phyloP scores from a whole-genome alignment of 805 yeast genomes.

The Candida ipomoeae region DNA sequence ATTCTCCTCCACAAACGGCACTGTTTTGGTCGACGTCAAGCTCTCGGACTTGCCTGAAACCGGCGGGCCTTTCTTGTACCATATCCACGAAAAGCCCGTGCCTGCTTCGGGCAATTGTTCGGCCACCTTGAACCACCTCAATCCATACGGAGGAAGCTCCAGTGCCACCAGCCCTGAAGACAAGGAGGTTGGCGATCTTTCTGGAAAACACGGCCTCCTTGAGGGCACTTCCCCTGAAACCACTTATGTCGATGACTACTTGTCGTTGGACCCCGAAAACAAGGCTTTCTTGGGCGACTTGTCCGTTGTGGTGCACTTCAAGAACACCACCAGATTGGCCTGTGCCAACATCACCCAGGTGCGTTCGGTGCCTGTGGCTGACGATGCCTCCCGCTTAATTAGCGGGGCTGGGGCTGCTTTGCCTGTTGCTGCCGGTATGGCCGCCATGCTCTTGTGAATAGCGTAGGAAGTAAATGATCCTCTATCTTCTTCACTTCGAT shows the following conservation, averaged over 20 bases:
- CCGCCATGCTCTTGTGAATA: conserved; percentile 10
- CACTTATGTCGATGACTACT: conserved; percentile 26
- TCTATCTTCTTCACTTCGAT: too few relatives aligned
- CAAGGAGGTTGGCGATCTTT: conserved; percentile 36
- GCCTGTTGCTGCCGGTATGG: conserved; percentile 15
- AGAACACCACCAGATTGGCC: conserved; percentile 30
- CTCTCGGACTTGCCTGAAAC: conserved; percentile 28
- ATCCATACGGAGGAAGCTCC: conserved; percentile 34
- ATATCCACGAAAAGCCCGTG: conserved; percentile 35
- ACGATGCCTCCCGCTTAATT: conserved; percentile 4
- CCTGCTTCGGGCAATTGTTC: conserved; percentile 31
- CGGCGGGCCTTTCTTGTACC: conserved; percentile 41
- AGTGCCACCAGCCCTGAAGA: conserved; percentile 22
- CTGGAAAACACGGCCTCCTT: conserved; percentile 37
- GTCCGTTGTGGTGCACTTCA: conserved; percentile 35
- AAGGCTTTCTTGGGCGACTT: conserved; percentile 25
- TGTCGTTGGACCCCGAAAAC: conserved; percentile 28
- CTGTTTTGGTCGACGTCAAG: conserved; percentile 31
- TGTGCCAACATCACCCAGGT: conserved; percentile 36
- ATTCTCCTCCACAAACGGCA: conserved; percentile 29
- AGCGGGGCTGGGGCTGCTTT: conserved; percentile 5
- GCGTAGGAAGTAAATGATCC: too few relatives aligned
- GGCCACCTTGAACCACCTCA: conserved; percentile 34
- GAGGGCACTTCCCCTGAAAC: conserved; percentile 23
- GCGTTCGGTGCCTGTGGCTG: background rate